Conservation (phyloP, 306 rosid species). For the Crotalaria pallida region DNA sequence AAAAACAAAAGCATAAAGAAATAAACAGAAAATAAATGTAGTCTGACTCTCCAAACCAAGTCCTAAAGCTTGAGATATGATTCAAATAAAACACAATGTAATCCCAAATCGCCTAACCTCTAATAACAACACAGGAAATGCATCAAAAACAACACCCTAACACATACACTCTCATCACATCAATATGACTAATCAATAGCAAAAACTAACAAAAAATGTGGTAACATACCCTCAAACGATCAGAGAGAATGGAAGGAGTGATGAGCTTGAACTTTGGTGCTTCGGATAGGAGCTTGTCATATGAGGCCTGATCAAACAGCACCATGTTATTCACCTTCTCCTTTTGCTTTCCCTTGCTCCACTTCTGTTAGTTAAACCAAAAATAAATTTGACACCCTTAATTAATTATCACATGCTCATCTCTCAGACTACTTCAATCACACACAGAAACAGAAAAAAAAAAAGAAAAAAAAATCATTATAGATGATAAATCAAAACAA, state of each 20-base stretch:
- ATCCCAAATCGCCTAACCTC: background rate
- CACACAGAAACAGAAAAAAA: too few relatives aligned
- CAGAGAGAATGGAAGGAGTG: constrained; percentile 60
- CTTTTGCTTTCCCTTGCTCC: constrained; percentile 80
- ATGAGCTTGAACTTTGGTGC: constrained; percentile 70
- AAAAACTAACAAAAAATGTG: background rate
- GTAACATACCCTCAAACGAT: constrained; percentile 53
- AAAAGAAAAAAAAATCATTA: background rate
- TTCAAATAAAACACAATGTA: background rate
- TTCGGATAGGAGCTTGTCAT: constrained; percentile 55
- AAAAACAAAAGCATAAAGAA: background rate
- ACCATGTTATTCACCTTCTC: constrained; percentile 81
- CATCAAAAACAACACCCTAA: background rate
- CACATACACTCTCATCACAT: background rate
- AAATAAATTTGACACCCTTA: background rate
- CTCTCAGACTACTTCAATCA: background rate
- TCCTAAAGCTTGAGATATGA: background rate
- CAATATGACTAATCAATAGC: background rate
- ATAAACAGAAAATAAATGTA: background rate
- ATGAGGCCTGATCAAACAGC: constrained; percentile 50
- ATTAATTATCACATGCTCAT: background rate
- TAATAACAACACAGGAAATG: background rate
- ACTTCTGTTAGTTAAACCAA: constrained; percentile 55
- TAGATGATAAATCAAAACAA: background rate
- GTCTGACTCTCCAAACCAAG: background rate